A percentile compares a stretch with the other conserved stretches of the same genome.
These are phyloP conservation scores for Ophiobolus disseminans DNA, from an alignment of 2,329 filamentous ascomycete species.

Conservation along the genomic window DNA sequence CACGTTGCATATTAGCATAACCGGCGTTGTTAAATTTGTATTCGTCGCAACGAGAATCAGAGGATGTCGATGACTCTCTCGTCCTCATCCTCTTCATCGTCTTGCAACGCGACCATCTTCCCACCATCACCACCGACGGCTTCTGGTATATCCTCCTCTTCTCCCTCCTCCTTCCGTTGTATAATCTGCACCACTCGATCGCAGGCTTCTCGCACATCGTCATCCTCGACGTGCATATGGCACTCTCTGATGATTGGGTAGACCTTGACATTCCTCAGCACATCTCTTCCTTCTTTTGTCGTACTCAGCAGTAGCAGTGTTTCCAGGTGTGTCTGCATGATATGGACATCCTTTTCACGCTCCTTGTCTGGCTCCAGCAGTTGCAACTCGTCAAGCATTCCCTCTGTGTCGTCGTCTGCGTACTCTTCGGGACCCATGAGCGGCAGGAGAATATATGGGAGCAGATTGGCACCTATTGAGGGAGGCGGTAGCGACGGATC, in stretches of 20 bases:
- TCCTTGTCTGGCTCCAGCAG: constrained; percentile 88
- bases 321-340: constrained; percentile 87
- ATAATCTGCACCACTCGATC: constrained; percentile 90
- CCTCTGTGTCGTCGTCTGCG: constrained; percentile 81
- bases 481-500: constrained; percentile 47
- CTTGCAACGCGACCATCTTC: constrained; percentile 36
- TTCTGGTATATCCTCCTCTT: constrained; percentile 54
- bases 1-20: not conserved
- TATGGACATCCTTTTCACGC: constrained; percentile 76
- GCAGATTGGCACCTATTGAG: constrained; percentile 75
- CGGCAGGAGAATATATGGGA: constrained; percentile 88
- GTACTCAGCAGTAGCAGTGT: constrained; percentile 84
- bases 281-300: constrained; percentile 75
- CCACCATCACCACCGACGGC: constrained; percentile 28
- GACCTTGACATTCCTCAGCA: constrained; percentile 77
- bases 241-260: constrained; percentile 90
- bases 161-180: constrained; percentile 77
- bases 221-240: constrained; percentile 78
- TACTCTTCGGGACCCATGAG: constrained; percentile 90
- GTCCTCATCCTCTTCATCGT: constrained; percentile 45
- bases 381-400: constrained; percentile 90
- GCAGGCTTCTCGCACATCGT: constrained; percentile 81
- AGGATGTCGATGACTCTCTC: constrained; percentile 48
- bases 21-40: not conserved
- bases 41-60: constrained; percentile 1